Percentiles rank a stretch among this genome's conserved stretches.
Evolutionary conservation across 1,284 basidiomycete genomes (phyloP).

Genomic region (Phylloboletellus chloephorus): DNA sequence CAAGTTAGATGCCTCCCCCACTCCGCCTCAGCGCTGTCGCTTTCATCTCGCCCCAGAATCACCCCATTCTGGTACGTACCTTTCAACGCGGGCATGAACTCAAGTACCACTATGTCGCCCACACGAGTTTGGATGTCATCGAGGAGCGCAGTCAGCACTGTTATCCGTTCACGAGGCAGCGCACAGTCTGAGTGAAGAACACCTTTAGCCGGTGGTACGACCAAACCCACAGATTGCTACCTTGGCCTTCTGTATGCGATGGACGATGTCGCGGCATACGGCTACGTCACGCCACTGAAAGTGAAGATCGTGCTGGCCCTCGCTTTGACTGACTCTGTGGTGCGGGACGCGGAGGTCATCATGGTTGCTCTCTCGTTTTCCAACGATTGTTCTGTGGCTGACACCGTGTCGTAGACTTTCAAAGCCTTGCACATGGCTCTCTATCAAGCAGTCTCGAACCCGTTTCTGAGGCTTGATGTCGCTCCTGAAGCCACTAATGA

Average conservation of each 20-base stretch:
- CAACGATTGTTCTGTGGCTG: background rate
- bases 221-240: constrained; percentile 67
- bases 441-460: constrained; percentile 70
- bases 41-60: constrained; percentile 75
- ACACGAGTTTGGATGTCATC: constrained; percentile 71
- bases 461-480: constrained; percentile 61
- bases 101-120: constrained; percentile 79
- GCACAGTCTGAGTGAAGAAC: constrained; percentile 9
- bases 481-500: constrained; percentile 46
- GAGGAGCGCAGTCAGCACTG: constrained; percentile 54
- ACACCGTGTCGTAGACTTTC: constrained; percentile 54
- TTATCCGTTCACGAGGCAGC: background rate
- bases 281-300: constrained; percentile 75
- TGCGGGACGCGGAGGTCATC: constrained; percentile 69
- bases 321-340: constrained; percentile 68
- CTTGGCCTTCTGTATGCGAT: constrained; percentile 73
- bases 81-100: constrained; percentile 66
- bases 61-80: constrained; percentile 70
- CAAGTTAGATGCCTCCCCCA: constrained; percentile 49
- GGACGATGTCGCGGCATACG: constrained; percentile 80
- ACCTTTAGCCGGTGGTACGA: constrained; percentile 41
- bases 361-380: constrained; percentile 41
- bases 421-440: constrained; percentile 79
- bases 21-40: constrained; percentile 71
- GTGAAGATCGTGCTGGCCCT: constrained; percentile 75